A percentile compares a stretch with the other conserved stretches of the same genome.
These are phyloP conservation scores for Carallia pectinifolia DNA, from an alignment of 345 rosid genomes.

Conservation along the genomic window DNA sequence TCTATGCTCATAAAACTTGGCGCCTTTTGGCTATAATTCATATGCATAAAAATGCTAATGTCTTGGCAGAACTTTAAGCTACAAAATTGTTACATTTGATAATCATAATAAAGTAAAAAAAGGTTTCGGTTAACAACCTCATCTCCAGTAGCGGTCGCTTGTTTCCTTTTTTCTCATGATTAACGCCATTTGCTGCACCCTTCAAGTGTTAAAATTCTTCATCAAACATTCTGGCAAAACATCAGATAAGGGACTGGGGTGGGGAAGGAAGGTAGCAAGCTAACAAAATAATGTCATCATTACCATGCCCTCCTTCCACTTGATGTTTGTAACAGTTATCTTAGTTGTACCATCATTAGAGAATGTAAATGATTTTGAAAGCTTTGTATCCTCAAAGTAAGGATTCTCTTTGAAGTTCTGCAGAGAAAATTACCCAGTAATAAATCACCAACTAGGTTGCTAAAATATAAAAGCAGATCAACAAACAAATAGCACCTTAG, in stretches of 20 bases:
- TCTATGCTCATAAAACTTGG: background rate
- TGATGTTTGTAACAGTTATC: constrained; percentile 21
- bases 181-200: constrained; percentile 21
- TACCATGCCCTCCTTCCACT: constrained; percentile 32
- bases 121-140: constrained; percentile 11
- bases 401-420: constrained; percentile 28
- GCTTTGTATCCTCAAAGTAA: constrained; percentile 28
- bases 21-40: background rate
- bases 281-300: background rate
- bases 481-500: background rate
- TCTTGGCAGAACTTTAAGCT: background rate
- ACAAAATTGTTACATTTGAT: background rate
- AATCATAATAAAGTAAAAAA: background rate
- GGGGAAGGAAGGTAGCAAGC: background rate
- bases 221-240: background rate
- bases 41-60: background rate
- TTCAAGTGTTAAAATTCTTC: constrained; percentile 9
- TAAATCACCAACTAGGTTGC: background rate
- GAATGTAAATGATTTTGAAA: constrained; percentile 24
- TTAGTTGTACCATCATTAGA: constrained; percentile 21
- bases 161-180: constrained; percentile 16
- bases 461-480: background rate
- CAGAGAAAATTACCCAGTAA: background rate
- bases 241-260: background rate
- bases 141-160: constrained; percentile 15